Conservation (phyloP, 805 yeast genomes). For the Candida lessepsii region DNA sequence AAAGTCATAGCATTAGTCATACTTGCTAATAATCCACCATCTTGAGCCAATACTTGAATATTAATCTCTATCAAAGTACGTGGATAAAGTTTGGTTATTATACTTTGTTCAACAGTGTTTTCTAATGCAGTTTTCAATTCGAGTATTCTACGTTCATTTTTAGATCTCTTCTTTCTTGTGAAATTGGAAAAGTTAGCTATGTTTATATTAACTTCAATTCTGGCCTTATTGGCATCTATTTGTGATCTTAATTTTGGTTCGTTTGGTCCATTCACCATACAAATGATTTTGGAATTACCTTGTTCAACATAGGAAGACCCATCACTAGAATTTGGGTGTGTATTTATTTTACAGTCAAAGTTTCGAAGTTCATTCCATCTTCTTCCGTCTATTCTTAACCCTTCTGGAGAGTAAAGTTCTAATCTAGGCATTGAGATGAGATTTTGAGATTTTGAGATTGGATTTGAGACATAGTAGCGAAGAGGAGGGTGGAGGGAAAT, state of each 20-base stretch:
- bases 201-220: constrained; percentile 60
- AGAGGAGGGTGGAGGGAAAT: background rate
- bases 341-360: constrained; percentile 76
- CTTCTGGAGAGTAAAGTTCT: constrained; percentile 94
- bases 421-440: constrained; percentile 51
- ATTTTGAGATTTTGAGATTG: constrained; percentile 2
- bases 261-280: constrained; percentile 85
- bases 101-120: constrained; percentile 70
- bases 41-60: constrained; percentile 79
- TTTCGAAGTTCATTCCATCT: constrained; percentile 90
- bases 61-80: constrained; percentile 76
- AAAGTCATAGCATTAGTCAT: constrained; percentile 83
- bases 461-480: background rate
- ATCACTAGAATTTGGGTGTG: constrained; percentile 85
- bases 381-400: constrained; percentile 89
- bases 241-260: constrained; percentile 68
- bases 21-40: constrained; percentile 82
- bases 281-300: constrained; percentile 86
- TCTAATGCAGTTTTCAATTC: constrained; percentile 68
- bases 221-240: constrained; percentile 49
- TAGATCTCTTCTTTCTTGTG: constrained; percentile 67
- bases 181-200: constrained; percentile 80
- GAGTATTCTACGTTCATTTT: constrained; percentile 66
- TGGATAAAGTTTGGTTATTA: constrained; percentile 73
- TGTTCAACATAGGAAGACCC: constrained; percentile 92